phyloP scores from a whole-genome alignment of 2,329 filamentous ascomycete genomes.

The Diplodia sapinea region DNA sequence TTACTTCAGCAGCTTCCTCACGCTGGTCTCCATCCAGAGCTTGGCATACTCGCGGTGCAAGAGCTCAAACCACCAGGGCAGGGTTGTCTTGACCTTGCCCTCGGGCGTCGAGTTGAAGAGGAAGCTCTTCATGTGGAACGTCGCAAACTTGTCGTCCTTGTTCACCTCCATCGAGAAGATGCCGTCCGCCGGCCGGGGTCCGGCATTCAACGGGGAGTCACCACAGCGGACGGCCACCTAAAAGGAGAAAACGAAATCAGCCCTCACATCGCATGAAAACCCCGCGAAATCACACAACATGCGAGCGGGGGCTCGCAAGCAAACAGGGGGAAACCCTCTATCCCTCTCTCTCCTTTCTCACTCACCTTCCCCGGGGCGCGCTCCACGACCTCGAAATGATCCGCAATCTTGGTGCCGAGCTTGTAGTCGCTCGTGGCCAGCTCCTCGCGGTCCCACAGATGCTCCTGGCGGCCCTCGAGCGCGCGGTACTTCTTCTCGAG shows the following conservation, averaged over 20 bases:
- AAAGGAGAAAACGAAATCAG: slow-evolving; percentile 28
- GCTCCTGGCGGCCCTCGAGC: slow-evolving; percentile 40
- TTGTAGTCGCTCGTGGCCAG: slow-evolving; percentile 43
- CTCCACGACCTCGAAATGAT: slow-evolving; percentile 52
- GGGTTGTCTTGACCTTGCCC: slow-evolving; percentile 39
- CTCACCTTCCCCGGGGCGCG: slow-evolving; percentile 45
- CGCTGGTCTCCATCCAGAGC: slow-evolving; percentile 51
- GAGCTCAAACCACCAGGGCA: slow-evolving; percentile 43
- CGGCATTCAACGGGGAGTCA: slow-evolving; percentile 43
- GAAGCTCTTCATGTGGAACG: slow-evolving; percentile 49
- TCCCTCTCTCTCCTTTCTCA: background rate
- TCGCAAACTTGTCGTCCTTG: slow-evolving; percentile 45
- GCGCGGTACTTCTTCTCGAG: slow-evolving; percentile 46
- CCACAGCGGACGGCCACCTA: slow-evolving; percentile 49
- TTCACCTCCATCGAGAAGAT: slow-evolving; percentile 49
- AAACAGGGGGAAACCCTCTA: too few species aligned
- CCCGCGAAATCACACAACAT: too few species aligned
- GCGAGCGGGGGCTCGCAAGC: too few species aligned
- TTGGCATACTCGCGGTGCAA: slow-evolving; percentile 47
- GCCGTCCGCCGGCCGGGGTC: slow-evolving; percentile 44
- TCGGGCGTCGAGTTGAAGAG: slow-evolving; percentile 49
- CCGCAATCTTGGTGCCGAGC: slow-evolving; percentile 46
- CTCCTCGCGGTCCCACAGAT: slow-evolving; percentile 47
- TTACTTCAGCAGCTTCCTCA: slow-evolving; percentile 45
- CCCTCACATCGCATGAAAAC: background rate